Conservation (phyloP, 2,329 filamentous ascomycete species). For the Colletotrichum navitas region DNA sequence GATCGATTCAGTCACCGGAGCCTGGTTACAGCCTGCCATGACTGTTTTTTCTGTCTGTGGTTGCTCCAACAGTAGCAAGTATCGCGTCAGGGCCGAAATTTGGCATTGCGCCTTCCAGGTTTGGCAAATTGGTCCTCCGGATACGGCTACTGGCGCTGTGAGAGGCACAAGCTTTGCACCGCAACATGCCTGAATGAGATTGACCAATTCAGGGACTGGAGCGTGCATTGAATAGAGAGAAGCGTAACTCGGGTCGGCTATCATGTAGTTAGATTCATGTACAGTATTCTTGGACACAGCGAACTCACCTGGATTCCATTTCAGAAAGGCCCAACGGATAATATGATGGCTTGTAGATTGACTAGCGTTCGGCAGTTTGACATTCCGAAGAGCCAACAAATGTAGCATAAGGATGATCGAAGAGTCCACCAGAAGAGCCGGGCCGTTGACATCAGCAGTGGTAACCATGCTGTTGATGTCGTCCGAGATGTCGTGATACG, state of each 20-base stretch:
- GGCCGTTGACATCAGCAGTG: slow-evolving; percentile 85
- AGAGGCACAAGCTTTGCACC: slow-evolving; percentile 59
- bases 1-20: slow-evolving; percentile 34
- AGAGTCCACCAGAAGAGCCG: slow-evolving; percentile 82
- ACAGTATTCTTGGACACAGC: neutral
- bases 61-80: slow-evolving; percentile 66
- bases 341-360: slow-evolving; percentile 77
- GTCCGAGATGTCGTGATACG: slow-evolving; percentile 75
- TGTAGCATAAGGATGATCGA: slow-evolving; percentile 79
- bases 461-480: slow-evolving; percentile 79
- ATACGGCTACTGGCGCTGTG: slow-evolving; percentile 51
- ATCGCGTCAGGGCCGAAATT: slow-evolving; percentile 61
- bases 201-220: slow-evolving; percentile 74
- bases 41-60: slow-evolving; percentile 28
- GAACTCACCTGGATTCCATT: slow-evolving; percentile 82
- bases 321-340: slow-evolving; percentile 83
- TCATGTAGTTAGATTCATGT: slow-evolving; percentile 19
- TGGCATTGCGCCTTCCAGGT: slow-evolving; percentile 60
- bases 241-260: slow-evolving; percentile 77
- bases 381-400: slow-evolving; percentile 74
- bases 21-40: slow-evolving; percentile 4
- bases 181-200: slow-evolving; percentile 77
- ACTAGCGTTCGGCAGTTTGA: slow-evolving; percentile 76
- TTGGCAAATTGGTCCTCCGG: slow-evolving; percentile 63
- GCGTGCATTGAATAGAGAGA: slow-evolving; percentile 73